Evolutionary conservation across 83 land plant species (phyloP).

Genomic region (Larix sibirica): DNA sequence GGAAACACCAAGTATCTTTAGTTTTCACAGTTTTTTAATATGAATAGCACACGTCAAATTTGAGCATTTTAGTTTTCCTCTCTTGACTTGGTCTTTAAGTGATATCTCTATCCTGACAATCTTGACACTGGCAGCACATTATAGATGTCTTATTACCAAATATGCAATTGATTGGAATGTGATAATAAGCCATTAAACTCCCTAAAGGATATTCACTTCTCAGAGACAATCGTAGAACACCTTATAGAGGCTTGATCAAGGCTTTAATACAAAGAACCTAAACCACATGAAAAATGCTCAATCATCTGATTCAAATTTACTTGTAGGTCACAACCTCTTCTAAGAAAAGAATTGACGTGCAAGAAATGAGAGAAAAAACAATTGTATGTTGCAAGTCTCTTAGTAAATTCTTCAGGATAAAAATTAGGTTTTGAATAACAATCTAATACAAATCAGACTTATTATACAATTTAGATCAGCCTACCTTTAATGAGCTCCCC

Average conservation of each 20-base stretch:
- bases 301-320: background rate
- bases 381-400: no score
- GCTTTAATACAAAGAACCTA: background rate
- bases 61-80: background rate
- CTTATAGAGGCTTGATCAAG: background rate
- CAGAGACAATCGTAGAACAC: no score
- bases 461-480: background rate
- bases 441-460: background rate
- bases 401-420: no score
- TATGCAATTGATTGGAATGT: no score
- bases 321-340: constrained; percentile 2
- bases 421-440: no score
- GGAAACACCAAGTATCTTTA: background rate
- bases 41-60: background rate
- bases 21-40: background rate
- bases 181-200: no score
- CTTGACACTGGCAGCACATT: background rate
- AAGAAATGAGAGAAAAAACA: no score
- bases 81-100: background rate
- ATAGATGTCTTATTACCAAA: background rate
- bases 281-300: background rate
- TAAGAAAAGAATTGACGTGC: no score
- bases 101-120: background rate
- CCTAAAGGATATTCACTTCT: no score
- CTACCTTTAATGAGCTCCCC: constrained; percentile 88